Conservation (phyloP, 352 stramenopile species). For the Pythium diclinum region DNA sequence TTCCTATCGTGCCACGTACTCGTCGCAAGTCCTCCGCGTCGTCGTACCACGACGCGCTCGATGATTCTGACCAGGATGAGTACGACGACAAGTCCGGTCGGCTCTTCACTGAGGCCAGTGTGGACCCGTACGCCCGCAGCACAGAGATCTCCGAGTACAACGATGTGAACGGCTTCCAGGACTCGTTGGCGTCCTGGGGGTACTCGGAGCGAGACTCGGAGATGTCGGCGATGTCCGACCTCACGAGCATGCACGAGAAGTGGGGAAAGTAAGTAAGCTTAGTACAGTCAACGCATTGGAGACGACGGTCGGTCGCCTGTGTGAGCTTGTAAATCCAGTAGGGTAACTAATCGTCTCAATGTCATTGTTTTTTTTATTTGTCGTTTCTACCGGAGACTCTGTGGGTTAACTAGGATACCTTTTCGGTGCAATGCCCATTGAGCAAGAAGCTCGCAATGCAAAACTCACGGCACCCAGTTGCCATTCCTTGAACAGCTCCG, state of each 20-base stretch:
- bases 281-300: neutral
- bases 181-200: neutral
- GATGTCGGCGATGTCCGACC: slow-evolving; percentile 6
- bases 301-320: no score
- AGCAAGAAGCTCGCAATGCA: neutral
- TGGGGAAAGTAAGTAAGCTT: neutral
- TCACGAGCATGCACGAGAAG: slow-evolving; percentile 19
- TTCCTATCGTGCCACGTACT: neutral
- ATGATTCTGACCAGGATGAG: slow-evolving; percentile 12
- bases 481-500: neutral
- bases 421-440: neutral
- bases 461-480: neutral
- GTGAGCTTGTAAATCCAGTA: neutral
- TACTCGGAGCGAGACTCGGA: neutral
- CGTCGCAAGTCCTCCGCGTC: slow-evolving; percentile 12
- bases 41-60: slow-evolving; percentile 15
- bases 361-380: slow-evolving; percentile 1
- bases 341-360: neutral
- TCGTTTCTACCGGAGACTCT: no score
- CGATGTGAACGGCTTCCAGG: neutral
- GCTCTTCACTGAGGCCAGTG: slow-evolving; percentile 1
- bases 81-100: neutral
- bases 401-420: no score
- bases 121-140: neutral
- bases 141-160: neutral